phyloP scores from a whole-genome alignment of 2,329 filamentous ascomycete species.

The Chaetoscypha palmicola region DNA sequence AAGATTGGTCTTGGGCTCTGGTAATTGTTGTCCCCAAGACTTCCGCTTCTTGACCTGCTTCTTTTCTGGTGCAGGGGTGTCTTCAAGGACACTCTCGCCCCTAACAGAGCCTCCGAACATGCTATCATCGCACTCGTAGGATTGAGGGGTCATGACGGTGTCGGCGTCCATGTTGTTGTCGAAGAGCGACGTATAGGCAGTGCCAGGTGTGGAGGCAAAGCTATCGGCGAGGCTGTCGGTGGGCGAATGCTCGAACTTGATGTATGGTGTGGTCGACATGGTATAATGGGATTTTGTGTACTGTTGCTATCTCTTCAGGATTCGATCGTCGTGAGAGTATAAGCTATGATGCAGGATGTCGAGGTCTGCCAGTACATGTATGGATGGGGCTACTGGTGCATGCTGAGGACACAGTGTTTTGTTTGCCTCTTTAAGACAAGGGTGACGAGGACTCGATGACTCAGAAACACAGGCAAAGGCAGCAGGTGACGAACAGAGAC shows the following conservation, averaged over 20 bases:
- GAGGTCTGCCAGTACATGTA: conserved; percentile 13
- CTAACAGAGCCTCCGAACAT: conserved; percentile 25
- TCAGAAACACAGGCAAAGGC: conserved; percentile 5
- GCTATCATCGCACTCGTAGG: conserved; percentile 30
- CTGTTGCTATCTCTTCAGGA: background rate
- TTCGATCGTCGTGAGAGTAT: background rate
- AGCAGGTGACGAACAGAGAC: background rate
- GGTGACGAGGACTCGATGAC: conserved; percentile 2
- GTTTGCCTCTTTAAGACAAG: too few species aligned
- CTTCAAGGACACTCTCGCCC: conserved; percentile 21
- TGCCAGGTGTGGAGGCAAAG: conserved; percentile 30
- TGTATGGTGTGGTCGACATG: conserved; percentile 21
- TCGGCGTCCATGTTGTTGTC: conserved; percentile 26
- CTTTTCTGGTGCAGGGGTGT: conserved; percentile 44
- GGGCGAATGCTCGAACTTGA: conserved; percentile 31
- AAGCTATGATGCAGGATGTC: conserved; percentile 1
- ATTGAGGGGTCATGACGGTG: conserved; percentile 30
- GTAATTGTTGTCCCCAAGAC: conserved; percentile 96
- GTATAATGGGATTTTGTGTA: background rate
- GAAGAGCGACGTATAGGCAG: conserved; percentile 29
- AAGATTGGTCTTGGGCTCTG: conserved; percentile 92
- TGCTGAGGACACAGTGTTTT: conserved; percentile 11
- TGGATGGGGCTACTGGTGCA: background rate
- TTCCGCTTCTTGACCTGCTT: conserved; percentile 89
- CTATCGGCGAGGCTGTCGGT: conserved; percentile 28